Base-by-base conservation (phyloP, 495 filamentous ascomycete genomes). In the Aspergillus taichungensis region DNA sequence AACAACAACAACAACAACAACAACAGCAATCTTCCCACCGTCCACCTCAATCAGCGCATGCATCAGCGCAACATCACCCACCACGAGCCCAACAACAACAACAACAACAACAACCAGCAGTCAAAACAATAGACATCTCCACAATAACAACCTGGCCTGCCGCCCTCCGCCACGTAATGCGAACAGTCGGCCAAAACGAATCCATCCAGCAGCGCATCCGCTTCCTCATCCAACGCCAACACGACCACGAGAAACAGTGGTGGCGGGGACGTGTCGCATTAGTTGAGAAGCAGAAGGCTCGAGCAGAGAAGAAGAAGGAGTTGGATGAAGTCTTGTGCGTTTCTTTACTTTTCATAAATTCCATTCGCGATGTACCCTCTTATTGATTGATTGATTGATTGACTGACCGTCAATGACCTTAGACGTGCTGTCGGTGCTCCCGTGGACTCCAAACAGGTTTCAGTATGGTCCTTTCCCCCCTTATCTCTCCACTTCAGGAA, bases 191-290 rank as follows among this genome's bases (percentile, higher is more conserved):
- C 24, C 68, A 72, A 39, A 76, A 76, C 53, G 72, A 77, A 47
- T 53, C 54, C 33, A 61, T 64, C 31, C 58, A 64, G 32, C 56
- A 49, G 5, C 63, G 62, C 6, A 69, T 72, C 38, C 58, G 61
- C 13, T 63, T 79, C 54, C 66, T 88, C 48, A 83, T 85, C 43
- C 71, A 67, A 37, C 70, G 75, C 24, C 83, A 87, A 50, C 75
- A 80, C 47, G 66, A 68, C 27, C 77, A 85, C 57, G 82, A 85
- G 56, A 66, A 68, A 45, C 69, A 78, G 49, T 88, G 83, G 83
- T 84, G 72, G 67, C 50, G 65, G 29, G 69, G 67, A 1, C 64
- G 80, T 0, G 59, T 76, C 43, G 74, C 67, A 11, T 55, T 84
- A 5, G 43, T 77, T 1, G 55, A 62, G 36, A 75, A 72, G 43